Base-by-base conservation (phyloP, 116 monocot species). In the Zostera marina region DNA sequence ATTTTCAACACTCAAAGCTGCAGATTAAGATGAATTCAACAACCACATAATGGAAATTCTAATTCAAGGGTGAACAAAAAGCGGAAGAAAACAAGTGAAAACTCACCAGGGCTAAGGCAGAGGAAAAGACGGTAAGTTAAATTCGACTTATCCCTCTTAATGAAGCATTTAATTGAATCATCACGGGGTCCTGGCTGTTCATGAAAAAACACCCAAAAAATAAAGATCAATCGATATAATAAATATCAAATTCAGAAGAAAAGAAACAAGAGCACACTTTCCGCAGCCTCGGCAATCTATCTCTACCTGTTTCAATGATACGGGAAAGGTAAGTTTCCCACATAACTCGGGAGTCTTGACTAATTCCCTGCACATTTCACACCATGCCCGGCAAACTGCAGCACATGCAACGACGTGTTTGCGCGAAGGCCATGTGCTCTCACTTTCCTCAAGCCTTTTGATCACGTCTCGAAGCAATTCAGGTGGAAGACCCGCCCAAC, bases 171-270 rank as follows among this genome's bases (percentile, higher is more conserved):
- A 38, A 90, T 81, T 2, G 68, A 64, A 19, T 58, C 73, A 56
- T 84, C 84, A 47, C 90, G 61, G n/a, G 78, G 72, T 9, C 90
- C 90, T 40, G 90, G 84, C 90, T 90, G 84, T 22, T 46, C 23
- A 9, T 9, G 20, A 19, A 42, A 20, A 48, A 42, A 2, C 11
- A 20, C 20, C 20, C 24, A 46, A 7, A 57, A 24, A 53, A 41
- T 13, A 19, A 19, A 8, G 9, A 17, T 9, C 9, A 51, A 51
- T 51, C 8, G 4, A 32, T 32, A 32, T 8, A 2, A 32, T 32
- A 32, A 2, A 32, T 32, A 32, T 32, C 32, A 32, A 32, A 21
- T 44, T 24, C 15, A 53, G 55, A 24, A 19, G 55, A 24, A 19
- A 55, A 0, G n/a, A 26, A 55, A 55, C 22, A 32, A 32, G 32